A percentile compares a stretch with the other conserved stretches of the same genome.
Conservation (phyloP, 306 rosid genomes). For the Citrullus colocynthis region DNA sequence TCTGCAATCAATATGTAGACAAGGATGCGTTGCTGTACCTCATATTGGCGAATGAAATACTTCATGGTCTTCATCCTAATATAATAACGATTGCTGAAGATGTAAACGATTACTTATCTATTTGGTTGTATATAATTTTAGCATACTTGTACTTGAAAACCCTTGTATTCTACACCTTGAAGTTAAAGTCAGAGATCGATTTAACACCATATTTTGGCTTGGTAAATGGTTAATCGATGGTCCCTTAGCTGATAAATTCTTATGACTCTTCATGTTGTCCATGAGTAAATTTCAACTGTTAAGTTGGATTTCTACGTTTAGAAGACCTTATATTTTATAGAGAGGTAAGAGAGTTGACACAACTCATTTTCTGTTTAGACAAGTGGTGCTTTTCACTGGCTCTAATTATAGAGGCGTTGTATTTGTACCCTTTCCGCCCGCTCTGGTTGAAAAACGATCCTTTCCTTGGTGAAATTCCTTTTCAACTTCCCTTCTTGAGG, state of each 20-base stretch:
- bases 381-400: background rate
- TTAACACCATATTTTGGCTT: background rate
- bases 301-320: background rate
- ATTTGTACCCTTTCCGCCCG: background rate
- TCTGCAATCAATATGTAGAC: conserved; percentile 92
- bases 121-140: conserved; percentile 2
- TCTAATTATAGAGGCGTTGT: background rate
- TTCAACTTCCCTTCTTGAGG: background rate
- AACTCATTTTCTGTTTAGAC: background rate
- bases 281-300: background rate
- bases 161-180: background rate
- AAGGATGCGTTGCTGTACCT: conserved; percentile 77
- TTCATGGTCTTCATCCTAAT: conserved; percentile 65
- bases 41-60: conserved; percentile 78
- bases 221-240: background rate
- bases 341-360: background rate
- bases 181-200: background rate
- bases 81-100: conserved; percentile 89
- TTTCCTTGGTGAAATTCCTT: background rate
- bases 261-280: background rate
- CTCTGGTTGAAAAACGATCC: background rate
- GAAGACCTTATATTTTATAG: background rate
- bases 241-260: background rate
- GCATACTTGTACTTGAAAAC: background rate
- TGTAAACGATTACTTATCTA: conserved; percentile 30